Conservation (phyloP, 768 basidiomycete species). For the Mycena galericulata region DNA sequence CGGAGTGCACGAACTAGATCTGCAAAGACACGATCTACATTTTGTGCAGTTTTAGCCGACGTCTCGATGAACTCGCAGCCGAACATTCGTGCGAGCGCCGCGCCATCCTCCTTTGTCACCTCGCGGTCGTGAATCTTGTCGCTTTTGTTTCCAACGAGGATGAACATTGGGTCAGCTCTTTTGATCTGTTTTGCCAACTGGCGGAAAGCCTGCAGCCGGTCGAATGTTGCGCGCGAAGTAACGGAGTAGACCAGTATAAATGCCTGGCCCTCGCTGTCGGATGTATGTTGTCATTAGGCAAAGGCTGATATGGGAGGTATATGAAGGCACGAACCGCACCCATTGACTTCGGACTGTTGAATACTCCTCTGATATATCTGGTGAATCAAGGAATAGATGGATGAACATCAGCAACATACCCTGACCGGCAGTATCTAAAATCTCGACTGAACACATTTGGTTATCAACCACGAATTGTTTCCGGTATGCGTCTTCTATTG, state of each 20-base stretch:
- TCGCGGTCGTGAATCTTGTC: conserved; percentile 91
- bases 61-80: conserved; percentile 96
- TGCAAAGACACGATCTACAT: conserved; percentile 91
- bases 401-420: background rate
- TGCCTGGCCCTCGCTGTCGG: conserved; percentile 87
- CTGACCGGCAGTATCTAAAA: background rate
- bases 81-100: conserved; percentile 80
- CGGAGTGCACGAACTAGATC: conserved; percentile 86
- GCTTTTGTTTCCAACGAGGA: conserved; percentile 95
- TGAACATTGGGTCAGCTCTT: conserved; percentile 84
- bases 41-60: conserved; percentile 91
- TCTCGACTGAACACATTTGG: background rate
- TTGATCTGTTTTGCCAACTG: conserved; percentile 91
- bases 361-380: too few relatives aligned
- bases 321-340: background rate
- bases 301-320: too few relatives aligned
- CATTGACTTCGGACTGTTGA: background rate
- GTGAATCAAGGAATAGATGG: background rate
- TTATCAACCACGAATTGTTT: background rate
- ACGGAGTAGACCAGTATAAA: conserved; percentile 97
- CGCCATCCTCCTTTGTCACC: conserved; percentile 91
- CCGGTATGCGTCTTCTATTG: background rate
- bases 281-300: background rate
- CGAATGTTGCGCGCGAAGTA: conserved; percentile 89
- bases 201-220: conserved; percentile 88